Evolutionary conservation across 345 rosid species (phyloP).

Genomic region (Eucalyptus albens): DNA sequence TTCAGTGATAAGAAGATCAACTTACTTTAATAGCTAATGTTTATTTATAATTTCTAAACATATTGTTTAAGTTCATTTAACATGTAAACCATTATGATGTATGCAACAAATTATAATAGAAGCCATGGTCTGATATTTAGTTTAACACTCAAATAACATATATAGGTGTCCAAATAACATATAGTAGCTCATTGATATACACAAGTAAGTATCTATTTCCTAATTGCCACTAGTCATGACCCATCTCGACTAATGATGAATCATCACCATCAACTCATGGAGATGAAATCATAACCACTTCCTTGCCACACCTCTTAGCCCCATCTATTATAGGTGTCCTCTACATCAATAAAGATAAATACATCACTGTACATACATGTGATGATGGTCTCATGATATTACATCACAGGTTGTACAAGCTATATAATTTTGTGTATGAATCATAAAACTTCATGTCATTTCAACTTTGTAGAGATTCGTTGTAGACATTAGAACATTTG

Average conservation of each 20-base stretch:
- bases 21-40: no score
- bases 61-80: no score
- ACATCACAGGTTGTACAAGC: no score
- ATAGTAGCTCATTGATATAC: fast-evolving
- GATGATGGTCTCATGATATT: background rate
- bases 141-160: background rate
- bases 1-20: background rate
- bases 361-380: background rate
- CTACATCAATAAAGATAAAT: no score
- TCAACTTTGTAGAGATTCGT: background rate
- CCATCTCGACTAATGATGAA: background rate
- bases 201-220: background rate
- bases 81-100: background rate
- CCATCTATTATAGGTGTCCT: background rate
- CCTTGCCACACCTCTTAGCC: background rate
- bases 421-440: background rate
- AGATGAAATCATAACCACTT: background rate
- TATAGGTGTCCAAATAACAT: no score
- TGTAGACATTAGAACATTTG: no score
- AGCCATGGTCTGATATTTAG: background rate
- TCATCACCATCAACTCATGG: background rate
- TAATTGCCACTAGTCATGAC: background rate
- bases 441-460: background rate
- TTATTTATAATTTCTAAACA: no score
- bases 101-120: background rate